Evolutionary conservation across 371 early-diverging fungal species (phyloP).

Genomic region (Cokeromyces recurvatus): DNA sequence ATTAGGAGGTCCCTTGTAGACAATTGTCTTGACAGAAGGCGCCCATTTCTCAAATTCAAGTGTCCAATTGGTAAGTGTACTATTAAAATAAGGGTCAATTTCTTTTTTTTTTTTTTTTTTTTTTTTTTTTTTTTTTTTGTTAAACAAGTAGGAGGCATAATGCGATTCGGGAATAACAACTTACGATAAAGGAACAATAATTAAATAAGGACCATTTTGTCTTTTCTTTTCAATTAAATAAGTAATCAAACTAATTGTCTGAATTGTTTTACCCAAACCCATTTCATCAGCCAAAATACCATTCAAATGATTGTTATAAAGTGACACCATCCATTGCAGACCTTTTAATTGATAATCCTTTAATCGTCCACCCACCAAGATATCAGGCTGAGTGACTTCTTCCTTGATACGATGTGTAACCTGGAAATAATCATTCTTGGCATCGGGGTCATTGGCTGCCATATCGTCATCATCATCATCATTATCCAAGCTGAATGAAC

Average conservation of each 20-base stretch:
- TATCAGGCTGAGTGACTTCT: constrained; percentile 72
- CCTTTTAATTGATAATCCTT: constrained; percentile 99
- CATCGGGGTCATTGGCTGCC: constrained; percentile 1
- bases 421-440: constrained; percentile 75
- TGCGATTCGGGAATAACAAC: no score
- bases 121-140: no score
- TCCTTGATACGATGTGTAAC: constrained; percentile 87
- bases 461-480: constrained; percentile 56
- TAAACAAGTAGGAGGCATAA: no score
- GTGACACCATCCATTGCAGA: constrained; percentile 97
- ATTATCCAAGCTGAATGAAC: neutral
- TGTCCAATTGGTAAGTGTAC: constrained; percentile 95
- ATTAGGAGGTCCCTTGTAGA: constrained; percentile 85
- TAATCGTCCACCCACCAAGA: constrained; percentile 87
- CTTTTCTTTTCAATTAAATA: constrained; percentile 90
- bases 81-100: neutral
- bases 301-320: constrained; percentile 94
- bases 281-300: constrained; percentile 99
- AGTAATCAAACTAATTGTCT: constrained; percentile 96
- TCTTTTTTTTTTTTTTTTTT: neutral
- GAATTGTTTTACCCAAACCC: constrained; percentile 97
- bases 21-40: constrained; percentile 82
- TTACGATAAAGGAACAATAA: constrained; percentile 92
- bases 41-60: constrained; percentile 98
- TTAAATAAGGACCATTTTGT: constrained; percentile 90